A percentile compares a stretch with the other conserved stretches of the same genome.
Evolutionary conservation across 2,329 filamentous ascomycete species (phyloP).

Genomic region (Verticillium nubilum): DNA sequence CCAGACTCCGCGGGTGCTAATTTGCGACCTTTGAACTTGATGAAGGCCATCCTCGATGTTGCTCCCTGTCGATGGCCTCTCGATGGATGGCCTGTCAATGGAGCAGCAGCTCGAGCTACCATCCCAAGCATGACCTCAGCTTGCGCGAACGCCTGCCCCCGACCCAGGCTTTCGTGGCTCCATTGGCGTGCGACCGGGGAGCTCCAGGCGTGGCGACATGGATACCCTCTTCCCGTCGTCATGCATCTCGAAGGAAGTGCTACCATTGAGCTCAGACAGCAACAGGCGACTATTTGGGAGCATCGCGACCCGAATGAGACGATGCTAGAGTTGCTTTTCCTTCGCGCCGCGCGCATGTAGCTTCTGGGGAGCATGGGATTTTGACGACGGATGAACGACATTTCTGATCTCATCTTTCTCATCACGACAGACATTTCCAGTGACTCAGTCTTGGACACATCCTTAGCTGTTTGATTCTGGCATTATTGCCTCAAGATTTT

Average conservation of each 20-base stretch:
- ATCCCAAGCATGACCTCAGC: background rate
- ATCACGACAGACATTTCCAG: too few relatives aligned
- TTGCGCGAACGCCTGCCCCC: background rate
- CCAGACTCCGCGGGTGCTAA: background rate
- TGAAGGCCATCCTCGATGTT: too few relatives aligned
- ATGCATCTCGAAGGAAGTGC: background rate
- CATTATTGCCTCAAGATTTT: too few relatives aligned
- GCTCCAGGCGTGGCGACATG: background rate
- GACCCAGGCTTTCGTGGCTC: background rate
- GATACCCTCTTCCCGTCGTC: background rate
- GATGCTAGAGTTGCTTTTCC: background rate
- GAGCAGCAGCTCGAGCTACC: background rate
- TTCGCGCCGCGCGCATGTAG: background rate
- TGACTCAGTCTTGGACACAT: too few relatives aligned
- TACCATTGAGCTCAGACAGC: background rate
- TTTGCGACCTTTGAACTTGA: too few relatives aligned
- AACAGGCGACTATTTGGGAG: background rate
- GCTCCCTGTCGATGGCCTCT: background rate
- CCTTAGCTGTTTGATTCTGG: too few relatives aligned
- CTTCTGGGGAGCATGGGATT: background rate
- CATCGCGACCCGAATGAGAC: too few relatives aligned
- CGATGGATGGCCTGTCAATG: background rate
- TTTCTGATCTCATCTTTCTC: too few relatives aligned
- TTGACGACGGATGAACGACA: background rate
- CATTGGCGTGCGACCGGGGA: background rate